Conservation (phyloP, 768 basidiomycete species). For the Vararia minispora region DNA sequence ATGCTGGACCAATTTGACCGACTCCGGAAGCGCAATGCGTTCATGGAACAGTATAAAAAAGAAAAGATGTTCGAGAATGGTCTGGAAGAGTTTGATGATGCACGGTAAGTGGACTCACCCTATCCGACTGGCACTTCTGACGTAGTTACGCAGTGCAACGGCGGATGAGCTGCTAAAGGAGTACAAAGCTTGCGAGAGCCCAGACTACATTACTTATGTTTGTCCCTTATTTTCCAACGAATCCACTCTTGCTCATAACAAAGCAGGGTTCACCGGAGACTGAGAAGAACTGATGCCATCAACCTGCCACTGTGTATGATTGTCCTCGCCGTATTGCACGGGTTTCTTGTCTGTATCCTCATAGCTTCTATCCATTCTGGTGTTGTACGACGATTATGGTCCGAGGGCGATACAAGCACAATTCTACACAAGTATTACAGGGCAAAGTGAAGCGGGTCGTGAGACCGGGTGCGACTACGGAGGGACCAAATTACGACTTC, state of each 20-base stretch:
- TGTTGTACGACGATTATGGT: too few species aligned
- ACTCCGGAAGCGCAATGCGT: conserved; percentile 80
- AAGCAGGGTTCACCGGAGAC: background rate
- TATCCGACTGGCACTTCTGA: background rate
- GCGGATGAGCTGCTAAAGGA: conserved; percentile 85
- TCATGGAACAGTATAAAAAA: conserved; percentile 95
- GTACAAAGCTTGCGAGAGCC: conserved; percentile 92
- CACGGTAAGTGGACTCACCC: conserved; percentile 51
- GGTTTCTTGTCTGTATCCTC: too few species aligned
- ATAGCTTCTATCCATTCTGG: too few species aligned
- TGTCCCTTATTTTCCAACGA: conserved; percentile 18
- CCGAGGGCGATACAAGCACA: too few species aligned
- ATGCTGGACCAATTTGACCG: conserved; percentile 94
- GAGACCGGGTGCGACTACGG: conserved; percentile 19
- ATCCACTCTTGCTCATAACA: background rate
- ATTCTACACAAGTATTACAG: too few species aligned
- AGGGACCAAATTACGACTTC: conserved; percentile 46
- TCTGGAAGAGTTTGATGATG: conserved; percentile 93
- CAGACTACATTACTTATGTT: conserved; percentile 87
- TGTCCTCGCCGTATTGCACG: too few species aligned
- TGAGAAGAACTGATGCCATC: too few species aligned
- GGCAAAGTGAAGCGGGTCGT: conserved; percentile 18
- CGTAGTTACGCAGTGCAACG: conserved; percentile 44
- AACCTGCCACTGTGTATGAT: too few species aligned
- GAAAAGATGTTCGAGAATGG: conserved; percentile 92